Evolutionary conservation across 2,329 filamentous ascomycete species (phyloP).

Genomic region (Claviceps fusiformis): DNA sequence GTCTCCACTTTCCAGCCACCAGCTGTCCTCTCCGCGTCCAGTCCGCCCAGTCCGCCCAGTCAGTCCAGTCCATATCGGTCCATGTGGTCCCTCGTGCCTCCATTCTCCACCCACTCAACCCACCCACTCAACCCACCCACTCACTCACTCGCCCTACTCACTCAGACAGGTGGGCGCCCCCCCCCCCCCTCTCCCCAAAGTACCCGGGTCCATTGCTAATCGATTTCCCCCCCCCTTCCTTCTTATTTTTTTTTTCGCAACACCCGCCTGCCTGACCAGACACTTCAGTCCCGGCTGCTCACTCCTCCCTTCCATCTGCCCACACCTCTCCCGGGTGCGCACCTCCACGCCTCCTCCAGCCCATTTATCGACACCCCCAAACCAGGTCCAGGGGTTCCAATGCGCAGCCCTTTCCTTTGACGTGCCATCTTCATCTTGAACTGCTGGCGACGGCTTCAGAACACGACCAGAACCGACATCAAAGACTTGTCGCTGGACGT

Average conservation of each 20-base stretch:
- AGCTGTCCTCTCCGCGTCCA: neutral
- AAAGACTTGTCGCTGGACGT: neutral
- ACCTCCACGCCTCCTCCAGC: constrained; percentile 26
- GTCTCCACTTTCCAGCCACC: neutral
- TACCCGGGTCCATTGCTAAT: neutral
- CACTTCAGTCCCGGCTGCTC: constrained; percentile 7
- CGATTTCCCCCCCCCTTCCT: neutral
- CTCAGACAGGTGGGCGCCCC: neutral
- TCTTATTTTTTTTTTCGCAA: constrained; percentile 1
- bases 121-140: too few species aligned
- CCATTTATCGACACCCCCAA: constrained; percentile 30
- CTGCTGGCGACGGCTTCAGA: constrained; percentile 4
- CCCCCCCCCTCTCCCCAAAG: neutral
- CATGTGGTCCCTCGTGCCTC: neutral
- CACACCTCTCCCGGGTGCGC: constrained; percentile 21
- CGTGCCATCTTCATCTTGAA: constrained; percentile 3
- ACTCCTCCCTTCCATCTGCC: constrained; percentile 16
- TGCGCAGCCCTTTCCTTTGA: constrained; percentile 8
- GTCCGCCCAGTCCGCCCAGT: neutral
- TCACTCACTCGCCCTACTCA: too few species aligned
- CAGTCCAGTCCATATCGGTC: neutral
- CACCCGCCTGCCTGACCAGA: constrained; percentile 2
- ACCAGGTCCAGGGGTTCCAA: constrained; percentile 17
- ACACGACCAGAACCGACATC: constrained; percentile 1
- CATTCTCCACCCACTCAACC: too few species aligned